Conservation (phyloP, 306 rosid species). For the Prunus mume region DNA sequence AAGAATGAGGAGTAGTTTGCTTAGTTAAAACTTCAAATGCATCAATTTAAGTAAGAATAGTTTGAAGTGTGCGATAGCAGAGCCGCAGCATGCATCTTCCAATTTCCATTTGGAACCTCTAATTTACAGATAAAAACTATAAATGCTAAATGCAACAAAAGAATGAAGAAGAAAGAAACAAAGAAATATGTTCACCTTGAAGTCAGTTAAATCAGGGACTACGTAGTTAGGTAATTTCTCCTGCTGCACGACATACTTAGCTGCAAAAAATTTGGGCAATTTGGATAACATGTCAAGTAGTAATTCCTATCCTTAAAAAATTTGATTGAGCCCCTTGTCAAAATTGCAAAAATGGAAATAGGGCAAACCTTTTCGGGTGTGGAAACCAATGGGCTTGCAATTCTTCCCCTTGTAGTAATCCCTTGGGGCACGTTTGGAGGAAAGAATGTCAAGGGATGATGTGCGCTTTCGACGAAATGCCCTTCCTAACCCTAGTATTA, state of each 20-base stretch:
- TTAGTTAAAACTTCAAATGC: too few species aligned
- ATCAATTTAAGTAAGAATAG: neutral
- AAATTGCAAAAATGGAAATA: neutral
- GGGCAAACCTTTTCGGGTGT: conserved; percentile 70
- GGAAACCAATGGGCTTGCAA: conserved; percentile 90
- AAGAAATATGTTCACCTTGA: conserved; percentile 26
- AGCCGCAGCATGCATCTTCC: neutral
- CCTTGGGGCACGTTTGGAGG: conserved; percentile 78
- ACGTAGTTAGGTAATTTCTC: conserved; percentile 40
- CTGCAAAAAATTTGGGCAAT: conserved; percentile 19
- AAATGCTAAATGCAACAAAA: neutral
- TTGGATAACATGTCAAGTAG: neutral
- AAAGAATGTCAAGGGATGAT: conserved; percentile 55
- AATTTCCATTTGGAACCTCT: neutral
- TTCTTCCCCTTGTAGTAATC: conserved; percentile 84
- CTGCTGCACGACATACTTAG: conserved; percentile 35
- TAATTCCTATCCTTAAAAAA: neutral
- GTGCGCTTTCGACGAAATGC: conserved; percentile 40
- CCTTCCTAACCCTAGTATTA: conserved; percentile 40
- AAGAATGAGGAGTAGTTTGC: too few species aligned
- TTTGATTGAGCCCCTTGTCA: too few species aligned
- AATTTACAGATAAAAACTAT: neutral
- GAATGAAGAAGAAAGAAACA: neutral
- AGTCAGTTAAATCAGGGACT: conserved; percentile 40
- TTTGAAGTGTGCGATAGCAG: too few species aligned